Evolutionary conservation across 2,329 filamentous ascomycete genomes (phyloP).

Genomic region (Blumeria hordei): DNA sequence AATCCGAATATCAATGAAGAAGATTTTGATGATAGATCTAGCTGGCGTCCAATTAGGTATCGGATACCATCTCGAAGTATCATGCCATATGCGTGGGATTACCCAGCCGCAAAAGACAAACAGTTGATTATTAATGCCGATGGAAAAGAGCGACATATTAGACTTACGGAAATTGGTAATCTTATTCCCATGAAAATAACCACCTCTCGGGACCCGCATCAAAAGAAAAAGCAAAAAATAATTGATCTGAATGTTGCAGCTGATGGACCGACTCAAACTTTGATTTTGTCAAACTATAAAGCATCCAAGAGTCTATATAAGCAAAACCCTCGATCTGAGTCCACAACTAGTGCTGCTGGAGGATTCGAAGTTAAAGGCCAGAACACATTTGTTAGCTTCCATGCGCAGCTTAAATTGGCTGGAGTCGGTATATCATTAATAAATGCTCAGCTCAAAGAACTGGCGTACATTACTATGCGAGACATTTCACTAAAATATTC

Average conservation of each 20-base stretch:
- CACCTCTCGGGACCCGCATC: slow-evolving; percentile 22
- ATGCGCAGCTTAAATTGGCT: slow-evolving; percentile 65
- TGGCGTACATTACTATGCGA: slow-evolving; percentile 80
- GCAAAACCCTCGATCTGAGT: slow-evolving; percentile 28
- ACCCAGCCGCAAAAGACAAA: slow-evolving; percentile 88
- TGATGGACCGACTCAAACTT: slow-evolving; percentile 80
- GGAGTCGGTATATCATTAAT: slow-evolving; percentile 84
- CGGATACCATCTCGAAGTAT: slow-evolving; percentile 81
- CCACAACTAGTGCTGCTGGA: slow-evolving; percentile 27
- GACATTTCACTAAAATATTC: slow-evolving; percentile 79
- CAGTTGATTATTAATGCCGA: slow-evolving; percentile 66
- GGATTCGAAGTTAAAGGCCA: slow-evolving; percentile 89
- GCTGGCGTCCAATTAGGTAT: slow-evolving; percentile 83
- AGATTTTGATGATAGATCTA: slow-evolving; percentile 56
- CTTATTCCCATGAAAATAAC: slow-evolving; percentile 81
- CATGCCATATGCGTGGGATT: slow-evolving; percentile 99
- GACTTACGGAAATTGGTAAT: slow-evolving; percentile 88
- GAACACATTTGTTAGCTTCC: slow-evolving; percentile 71
- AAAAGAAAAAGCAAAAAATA: slow-evolving; percentile 48
- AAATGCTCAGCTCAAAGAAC: slow-evolving; percentile 73
- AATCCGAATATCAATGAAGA: slow-evolving; percentile 86
- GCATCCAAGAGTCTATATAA: slow-evolving; percentile 78
- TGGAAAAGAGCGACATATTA: slow-evolving; percentile 71
- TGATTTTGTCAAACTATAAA: slow-evolving; percentile 86
- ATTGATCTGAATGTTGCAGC: slow-evolving; percentile 94